Conservation (phyloP, 2,329 filamentous ascomycete species). For the Curvularia hawaiiensis region DNA sequence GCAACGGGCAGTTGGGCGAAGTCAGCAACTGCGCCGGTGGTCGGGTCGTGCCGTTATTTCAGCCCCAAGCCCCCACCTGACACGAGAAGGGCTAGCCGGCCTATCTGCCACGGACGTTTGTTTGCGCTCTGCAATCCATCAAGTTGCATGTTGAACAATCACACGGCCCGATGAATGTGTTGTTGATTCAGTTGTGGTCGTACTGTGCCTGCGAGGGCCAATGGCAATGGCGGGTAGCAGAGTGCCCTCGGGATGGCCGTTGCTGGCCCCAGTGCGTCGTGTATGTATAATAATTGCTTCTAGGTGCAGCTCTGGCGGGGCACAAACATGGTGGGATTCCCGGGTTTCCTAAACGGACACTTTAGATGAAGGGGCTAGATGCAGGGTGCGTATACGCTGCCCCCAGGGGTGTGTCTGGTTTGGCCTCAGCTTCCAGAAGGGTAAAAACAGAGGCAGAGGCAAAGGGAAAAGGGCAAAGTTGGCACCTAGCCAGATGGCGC, state of each 20-base stretch:
- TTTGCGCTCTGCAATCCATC: not conserved
- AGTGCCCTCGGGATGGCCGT: not conserved
- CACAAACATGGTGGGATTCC: not conserved
- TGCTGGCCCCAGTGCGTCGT: too few species aligned
- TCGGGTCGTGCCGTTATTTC: conserved; percentile 17
- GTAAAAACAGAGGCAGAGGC: not conserved
- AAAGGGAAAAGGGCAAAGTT: too few species aligned
- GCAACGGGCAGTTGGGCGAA: conserved; percentile 4
- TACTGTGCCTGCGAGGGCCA: too few species aligned
- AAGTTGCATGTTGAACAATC: not conserved
- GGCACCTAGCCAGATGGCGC: not conserved
- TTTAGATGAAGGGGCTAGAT: not conserved
- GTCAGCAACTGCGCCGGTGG: conserved; percentile 3
- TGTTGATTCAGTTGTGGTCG: not conserved
- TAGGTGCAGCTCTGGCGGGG: not conserved
- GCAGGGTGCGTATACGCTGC: not conserved
- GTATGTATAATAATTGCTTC: not conserved
- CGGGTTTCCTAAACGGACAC: not conserved
- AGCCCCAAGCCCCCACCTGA: conserved; percentile 10
- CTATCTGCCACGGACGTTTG: not conserved
- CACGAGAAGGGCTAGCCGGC: conserved; percentile 4
- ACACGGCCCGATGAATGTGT: not conserved
- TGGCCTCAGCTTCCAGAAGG: not conserved
- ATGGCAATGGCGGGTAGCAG: not conserved
- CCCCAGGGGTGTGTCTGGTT: not conserved